A percentile compares a stretch with the other conserved stretches of the same genome.
phyloP scores from a whole-genome alignment of 345 rosid genomes.

The Isatis tinctoria region DNA sequence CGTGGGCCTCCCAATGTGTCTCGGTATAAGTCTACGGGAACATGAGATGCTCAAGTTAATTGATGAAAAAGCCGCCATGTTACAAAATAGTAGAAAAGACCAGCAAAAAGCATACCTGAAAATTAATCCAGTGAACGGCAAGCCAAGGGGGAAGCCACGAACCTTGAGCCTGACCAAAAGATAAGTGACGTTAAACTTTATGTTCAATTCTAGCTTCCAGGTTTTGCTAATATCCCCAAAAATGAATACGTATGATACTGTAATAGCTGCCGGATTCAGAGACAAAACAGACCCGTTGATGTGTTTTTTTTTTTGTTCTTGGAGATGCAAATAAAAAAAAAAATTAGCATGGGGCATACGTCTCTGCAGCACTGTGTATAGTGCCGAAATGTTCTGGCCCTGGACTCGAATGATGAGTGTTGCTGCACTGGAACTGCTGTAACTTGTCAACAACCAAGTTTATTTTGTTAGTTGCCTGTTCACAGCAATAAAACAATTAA shows the following conservation, averaged over 20 bases:
- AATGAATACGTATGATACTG: background rate
- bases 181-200: no score
- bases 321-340: background rate
- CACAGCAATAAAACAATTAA: background rate
- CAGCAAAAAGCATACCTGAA: no score
- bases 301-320: background rate
- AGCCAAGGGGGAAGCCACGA: no score
- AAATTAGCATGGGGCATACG: conserved; percentile 35
- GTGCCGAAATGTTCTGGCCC: conserved; percentile 81
- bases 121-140: no score
- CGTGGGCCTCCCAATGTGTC: conserved; percentile 67
- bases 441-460: conserved; percentile 63
- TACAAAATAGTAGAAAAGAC: background rate
- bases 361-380: no score
- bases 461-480: conserved; percentile 76
- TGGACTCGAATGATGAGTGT: conserved; percentile 41
- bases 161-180: no score
- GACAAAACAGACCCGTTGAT: background rate
- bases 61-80: background rate
- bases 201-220: background rate
- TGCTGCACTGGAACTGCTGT: conserved; percentile 61
- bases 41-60: background rate
- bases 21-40: conserved; percentile 41
- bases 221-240: background rate
- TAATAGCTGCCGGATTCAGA: conserved; percentile 23